These are phyloP conservation scores for Crucibulum laeve DNA, from an alignment of 768 basidiomycete species.

Conservation along the genomic window DNA sequence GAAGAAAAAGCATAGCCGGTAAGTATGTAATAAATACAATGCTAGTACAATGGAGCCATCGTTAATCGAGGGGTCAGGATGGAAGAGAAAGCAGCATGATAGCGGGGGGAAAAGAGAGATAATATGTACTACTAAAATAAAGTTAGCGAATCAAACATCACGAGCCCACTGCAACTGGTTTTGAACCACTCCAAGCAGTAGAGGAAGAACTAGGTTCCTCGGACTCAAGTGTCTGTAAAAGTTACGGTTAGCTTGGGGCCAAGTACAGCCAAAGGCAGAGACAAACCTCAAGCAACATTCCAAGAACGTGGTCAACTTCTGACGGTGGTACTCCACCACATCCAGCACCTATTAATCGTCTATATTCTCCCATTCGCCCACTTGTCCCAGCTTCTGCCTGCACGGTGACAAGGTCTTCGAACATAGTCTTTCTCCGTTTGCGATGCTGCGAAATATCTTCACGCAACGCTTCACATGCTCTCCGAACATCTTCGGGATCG, in stretches of 20 bases:
- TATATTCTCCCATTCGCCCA: slow-evolving; percentile 85
- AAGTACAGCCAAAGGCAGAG: slow-evolving; percentile 3
- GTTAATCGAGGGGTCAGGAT: too few relatives aligned
- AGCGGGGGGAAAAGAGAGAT: background rate
- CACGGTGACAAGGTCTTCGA: slow-evolving; percentile 73
- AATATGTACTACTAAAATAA: background rate
- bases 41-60: too few relatives aligned
- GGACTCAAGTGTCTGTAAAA: slow-evolving; percentile 69
- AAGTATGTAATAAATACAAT: too few relatives aligned
- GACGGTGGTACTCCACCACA: slow-evolving; percentile 81
- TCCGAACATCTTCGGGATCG: slow-evolving; percentile 48
- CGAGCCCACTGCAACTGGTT: slow-evolving; percentile 26
- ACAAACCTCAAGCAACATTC: slow-evolving; percentile 78
- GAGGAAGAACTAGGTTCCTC: slow-evolving; percentile 71
- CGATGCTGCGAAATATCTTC: slow-evolving; percentile 63
- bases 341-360: slow-evolving; percentile 83
- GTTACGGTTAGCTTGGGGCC: background rate
- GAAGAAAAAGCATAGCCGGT: too few relatives aligned
- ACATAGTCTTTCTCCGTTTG: slow-evolving; percentile 65
- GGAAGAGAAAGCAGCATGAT: too few relatives aligned
- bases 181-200: slow-evolving; percentile 40
- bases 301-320: slow-evolving; percentile 87
- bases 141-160: background rate
- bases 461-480: slow-evolving; percentile 55
- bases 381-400: slow-evolving; percentile 90